Base-by-base conservation (phyloP, 1,284 basidiomycete genomes). In the Apiotrichum sp. region DNA sequence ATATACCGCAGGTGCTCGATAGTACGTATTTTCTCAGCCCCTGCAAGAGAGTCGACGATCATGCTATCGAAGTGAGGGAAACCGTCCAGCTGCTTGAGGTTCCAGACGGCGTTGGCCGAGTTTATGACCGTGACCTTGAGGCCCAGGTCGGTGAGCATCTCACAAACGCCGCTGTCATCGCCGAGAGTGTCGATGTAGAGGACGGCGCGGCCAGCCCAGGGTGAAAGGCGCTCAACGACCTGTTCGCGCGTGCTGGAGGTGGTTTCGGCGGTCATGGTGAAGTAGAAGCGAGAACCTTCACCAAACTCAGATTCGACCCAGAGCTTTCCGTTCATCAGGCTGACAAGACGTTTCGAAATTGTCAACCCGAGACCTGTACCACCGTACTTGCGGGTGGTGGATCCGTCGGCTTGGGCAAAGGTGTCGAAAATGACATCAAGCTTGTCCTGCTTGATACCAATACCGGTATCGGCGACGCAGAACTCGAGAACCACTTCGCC, bases 361-460 rank as follows among this genome's bases (percentile, higher is more conserved):
- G 89, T 92, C 57, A 98, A 80, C n/a, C 95, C 96, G 1, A 98
- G 82, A 72, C 96, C 96, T 0, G 96, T 98, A 47, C 95, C 95
- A 62, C 95, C 95, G 67, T 98, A 98, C 82, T 98, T 96, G 84
- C 90, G 79, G 8, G 89, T 93, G 6, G 90, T 93, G 3, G 88
- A 92, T 13, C 89, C 96, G 79, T 98, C 96, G 0, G 96, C 96
- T 73, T 98, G 96, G 67, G 92, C 93, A 79, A 99, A 99, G 4
- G 96, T 98, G 74, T 99, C 95, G 77, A 98, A 99, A 72, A 99
- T 99, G 72, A 98, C 81, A 70, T 95, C 95, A 59, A 98, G 79
- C 80, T 98, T 98, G 77, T 98, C 96, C 75, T 93, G 93, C 66
- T 96, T 93, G 76, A 99, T 98, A 59, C 96, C 96, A 69, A 99